Percentiles rank a stretch among this genome's conserved stretches.
Conservation (phyloP, 176 grass and related monocot genomes). For the Carex pumila region DNA sequence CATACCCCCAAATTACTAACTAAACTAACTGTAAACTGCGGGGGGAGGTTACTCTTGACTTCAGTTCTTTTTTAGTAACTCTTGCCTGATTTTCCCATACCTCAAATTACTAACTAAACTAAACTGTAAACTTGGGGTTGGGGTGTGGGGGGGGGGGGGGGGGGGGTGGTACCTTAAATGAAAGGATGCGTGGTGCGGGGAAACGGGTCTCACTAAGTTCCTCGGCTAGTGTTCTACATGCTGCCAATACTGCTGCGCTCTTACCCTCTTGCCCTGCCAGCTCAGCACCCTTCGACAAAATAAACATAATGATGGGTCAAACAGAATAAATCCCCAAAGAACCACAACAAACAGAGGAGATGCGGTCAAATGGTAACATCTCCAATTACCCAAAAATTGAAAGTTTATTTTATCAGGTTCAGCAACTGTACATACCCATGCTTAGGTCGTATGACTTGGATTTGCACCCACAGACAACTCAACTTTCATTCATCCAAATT, state of each 20-base stretch:
- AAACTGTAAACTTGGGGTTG: too few relatives aligned
- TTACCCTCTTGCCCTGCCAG: conserved; percentile 90
- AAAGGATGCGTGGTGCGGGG: conserved; percentile 91
- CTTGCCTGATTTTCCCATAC: too few relatives aligned
- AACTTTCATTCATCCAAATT: not conserved
- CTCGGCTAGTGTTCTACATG: conserved; percentile 88
- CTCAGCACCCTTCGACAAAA: conserved; percentile 67
- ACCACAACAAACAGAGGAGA: not conserved
- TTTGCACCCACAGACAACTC: not conserved
- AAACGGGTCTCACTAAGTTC: conserved; percentile 82
- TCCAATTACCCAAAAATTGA: not conserved
- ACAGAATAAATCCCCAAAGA: conserved; percentile 7
- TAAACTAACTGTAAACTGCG: not conserved
- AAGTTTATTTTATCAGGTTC: not conserved
- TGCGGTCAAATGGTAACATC: not conserved
- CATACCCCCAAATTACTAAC: not conserved
- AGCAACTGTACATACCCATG: not conserved
- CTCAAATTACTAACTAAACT: too few relatives aligned
- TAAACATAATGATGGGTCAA: not conserved
- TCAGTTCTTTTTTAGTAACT: too few relatives aligned
- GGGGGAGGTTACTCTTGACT: too few relatives aligned
- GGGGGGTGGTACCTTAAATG: conserved; percentile 62
- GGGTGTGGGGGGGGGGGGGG: conserved; percentile 13
- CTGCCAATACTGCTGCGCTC: conserved; percentile 83
- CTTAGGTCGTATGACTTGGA: not conserved